Base-by-base conservation (phyloP, 805 yeast species). In the Suhomyces canberraensis region DNA sequence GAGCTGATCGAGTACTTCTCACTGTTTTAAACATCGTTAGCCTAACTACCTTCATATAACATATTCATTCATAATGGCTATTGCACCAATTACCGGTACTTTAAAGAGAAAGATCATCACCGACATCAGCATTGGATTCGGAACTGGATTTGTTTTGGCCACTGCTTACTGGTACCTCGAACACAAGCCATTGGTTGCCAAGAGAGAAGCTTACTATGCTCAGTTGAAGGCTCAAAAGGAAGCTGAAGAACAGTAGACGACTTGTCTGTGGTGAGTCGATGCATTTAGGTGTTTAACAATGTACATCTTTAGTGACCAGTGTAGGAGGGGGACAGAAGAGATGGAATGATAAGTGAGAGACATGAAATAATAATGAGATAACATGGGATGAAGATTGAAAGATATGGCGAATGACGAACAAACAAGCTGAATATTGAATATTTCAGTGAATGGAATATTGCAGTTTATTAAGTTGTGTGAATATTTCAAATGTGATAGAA, bases 161-260 rank as follows among this genome's bases (percentile, higher is more conserved):
- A 89, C 82, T 44, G 69, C 74, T 47, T 76, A 73, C 67, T 89
- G 91, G 93, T 84, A 95, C 87, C 79, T 80, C 76, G 85, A 68
- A 53, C 97, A 90, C 83, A 81, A 76, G 72, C 76, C 80, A 25
- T 51, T 72, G 43, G 84, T 86, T 40, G 74, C 73, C 49, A 74
- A 69, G 56, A 85, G 96, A 77, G 97, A 90, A 64, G 80, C 77
- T 40, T 88, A 79, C 78, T 90, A 90, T 69, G 79, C 82, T 45
- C 72, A 79, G 52, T 69, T 84, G 61, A 91, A 89, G 51, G 80
- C 81, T 60, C 73, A 80, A 68, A 83, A 84, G 74, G 75, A 74
- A 50, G 70, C 74, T 43, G 81, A 77, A 58, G 79, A 75, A 39
- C 35, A 32, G 14, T 31, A 17, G 16, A n/a, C 22, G 22, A 9